Conservation (phyloP, 179 eudicot genomes). For the Drosera spatulata region DNA sequence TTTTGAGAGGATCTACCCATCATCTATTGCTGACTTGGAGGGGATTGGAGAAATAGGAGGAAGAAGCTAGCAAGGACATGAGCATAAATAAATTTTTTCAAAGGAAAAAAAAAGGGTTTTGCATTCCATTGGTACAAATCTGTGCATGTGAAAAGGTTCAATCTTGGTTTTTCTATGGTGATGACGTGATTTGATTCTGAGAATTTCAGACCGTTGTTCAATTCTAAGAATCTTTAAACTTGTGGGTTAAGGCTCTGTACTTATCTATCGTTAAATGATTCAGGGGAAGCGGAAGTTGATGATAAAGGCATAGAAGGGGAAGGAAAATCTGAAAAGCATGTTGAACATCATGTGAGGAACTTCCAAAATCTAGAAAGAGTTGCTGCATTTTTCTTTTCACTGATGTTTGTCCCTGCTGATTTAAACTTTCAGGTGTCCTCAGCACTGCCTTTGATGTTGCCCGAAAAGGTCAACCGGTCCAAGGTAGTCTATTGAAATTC, state of each 20-base stretch:
- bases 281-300: slow-evolving; percentile 22
- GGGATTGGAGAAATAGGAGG: too few relatives aligned
- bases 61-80: too few relatives aligned
- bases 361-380: slow-evolving; percentile 5
- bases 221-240: too few relatives aligned
- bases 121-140: too few relatives aligned
- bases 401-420: slow-evolving; percentile 12
- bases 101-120: too few relatives aligned
- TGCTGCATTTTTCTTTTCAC: slow-evolving; percentile 1
- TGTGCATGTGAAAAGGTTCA: too few relatives aligned
- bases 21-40: too few relatives aligned
- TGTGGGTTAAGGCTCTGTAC: not conserved
- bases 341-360: slow-evolving; percentile 49
- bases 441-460: slow-evolving; percentile 60
- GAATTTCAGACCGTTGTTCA: too few relatives aligned
- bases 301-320: slow-evolving; percentile 35
- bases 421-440: slow-evolving; percentile 53
- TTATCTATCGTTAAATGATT: slow-evolving; percentile 1
- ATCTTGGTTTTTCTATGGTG: too few relatives aligned
- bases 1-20: too few relatives aligned
- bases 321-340: slow-evolving; percentile 39
- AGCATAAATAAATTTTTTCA: too few relatives aligned
- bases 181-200: too few relatives aligned
- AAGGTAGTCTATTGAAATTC: slow-evolving; percentile 37
- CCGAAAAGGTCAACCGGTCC: slow-evolving; percentile 72